phyloP scores from a whole-genome alignment of 768 basidiomycete genomes.

The Suillus subaureus region DNA sequence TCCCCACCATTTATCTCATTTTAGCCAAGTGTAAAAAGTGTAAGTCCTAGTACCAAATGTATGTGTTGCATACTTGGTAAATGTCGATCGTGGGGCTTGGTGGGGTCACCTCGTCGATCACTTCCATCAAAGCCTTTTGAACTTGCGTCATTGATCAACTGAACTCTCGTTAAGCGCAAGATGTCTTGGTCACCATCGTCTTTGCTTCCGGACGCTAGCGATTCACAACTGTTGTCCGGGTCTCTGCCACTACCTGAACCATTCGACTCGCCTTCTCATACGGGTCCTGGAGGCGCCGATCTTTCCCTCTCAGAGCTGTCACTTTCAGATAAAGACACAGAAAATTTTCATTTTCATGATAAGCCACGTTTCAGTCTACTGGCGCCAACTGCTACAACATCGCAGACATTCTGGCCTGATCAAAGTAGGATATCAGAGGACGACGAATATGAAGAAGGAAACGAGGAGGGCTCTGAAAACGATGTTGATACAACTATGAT shows the following conservation, averaged over 20 bases:
- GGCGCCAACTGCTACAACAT: constrained; percentile 26
- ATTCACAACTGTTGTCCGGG: constrained; percentile 50
- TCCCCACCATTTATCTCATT: not conserved
- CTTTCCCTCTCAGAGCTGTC: constrained; percentile 62
- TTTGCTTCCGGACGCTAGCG: constrained; percentile 26
- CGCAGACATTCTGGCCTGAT: constrained; percentile 20
- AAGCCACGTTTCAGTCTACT: constrained; percentile 36
- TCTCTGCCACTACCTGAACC: constrained; percentile 40
- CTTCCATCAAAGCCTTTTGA: not conserved
- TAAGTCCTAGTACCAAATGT: not conserved
- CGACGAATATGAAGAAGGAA: constrained; percentile 23
- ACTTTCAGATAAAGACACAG: constrained; percentile 35
- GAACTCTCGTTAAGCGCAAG: not conserved
- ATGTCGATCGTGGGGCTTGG: not conserved
- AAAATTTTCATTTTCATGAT: constrained; percentile 21
- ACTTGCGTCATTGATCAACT: too few species aligned
- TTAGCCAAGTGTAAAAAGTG: not conserved
- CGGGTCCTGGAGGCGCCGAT: constrained; percentile 50
- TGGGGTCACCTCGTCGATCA: not conserved
- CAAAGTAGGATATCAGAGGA: constrained; percentile 28
- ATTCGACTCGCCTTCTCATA: constrained; percentile 34
- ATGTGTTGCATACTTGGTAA: not conserved
- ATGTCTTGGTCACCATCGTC: constrained; percentile 37
- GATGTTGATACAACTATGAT: constrained; percentile 25
- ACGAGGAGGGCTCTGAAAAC: constrained; percentile 11